Percentiles rank a stretch among this genome's conserved stretches.
phyloP scores from a whole-genome alignment of 192 early-diverging fungal genomes.

The Chytriomyces sp. region DNA sequence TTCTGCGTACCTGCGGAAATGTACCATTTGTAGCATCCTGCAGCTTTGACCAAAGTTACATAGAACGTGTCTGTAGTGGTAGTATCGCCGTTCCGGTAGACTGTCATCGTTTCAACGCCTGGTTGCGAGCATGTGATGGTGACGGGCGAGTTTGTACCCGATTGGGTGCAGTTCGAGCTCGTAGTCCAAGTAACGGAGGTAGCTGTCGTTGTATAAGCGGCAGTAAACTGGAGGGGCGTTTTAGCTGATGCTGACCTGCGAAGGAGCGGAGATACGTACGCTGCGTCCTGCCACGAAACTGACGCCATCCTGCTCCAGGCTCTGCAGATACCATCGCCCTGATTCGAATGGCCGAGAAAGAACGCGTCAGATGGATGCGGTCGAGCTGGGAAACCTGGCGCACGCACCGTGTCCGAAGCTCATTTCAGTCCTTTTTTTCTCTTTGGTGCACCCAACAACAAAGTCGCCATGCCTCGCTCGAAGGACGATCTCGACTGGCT shows the following conservation, averaged over 20 bases:
- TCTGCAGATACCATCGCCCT: slow-evolving; percentile 17
- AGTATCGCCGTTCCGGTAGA: background rate
- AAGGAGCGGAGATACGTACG: background rate
- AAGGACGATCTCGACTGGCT: slow-evolving; percentile 11
- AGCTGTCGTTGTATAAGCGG: background rate
- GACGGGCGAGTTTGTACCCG: background rate
- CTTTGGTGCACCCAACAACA: no score
- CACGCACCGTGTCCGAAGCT: background rate
- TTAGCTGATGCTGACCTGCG: background rate
- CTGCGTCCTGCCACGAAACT: slow-evolving; percentile 8
- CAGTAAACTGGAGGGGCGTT: background rate
- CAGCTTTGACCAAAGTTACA: background rate
- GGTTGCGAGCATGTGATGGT: slow-evolving; percentile 1
- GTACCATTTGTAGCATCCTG: slow-evolving; percentile 16
- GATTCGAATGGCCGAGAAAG: background rate
- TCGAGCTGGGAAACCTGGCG: background rate
- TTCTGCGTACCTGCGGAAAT: background rate
- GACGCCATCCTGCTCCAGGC: slow-evolving; percentile 18
- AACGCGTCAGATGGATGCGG: background rate
- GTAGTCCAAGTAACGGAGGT: slow-evolving; percentile 10
- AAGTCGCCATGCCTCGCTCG: no score
- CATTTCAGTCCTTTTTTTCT: background rate
- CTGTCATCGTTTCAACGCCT: slow-evolving; percentile 19
- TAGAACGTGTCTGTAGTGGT: slow-evolving; percentile 18
- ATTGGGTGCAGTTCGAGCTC: background rate